Percentiles rank a stretch among this genome's conserved stretches.
Conservation (phyloP, 2,329 filamentous ascomycete genomes). For the Pseudogymnoascus sp. region DNA sequence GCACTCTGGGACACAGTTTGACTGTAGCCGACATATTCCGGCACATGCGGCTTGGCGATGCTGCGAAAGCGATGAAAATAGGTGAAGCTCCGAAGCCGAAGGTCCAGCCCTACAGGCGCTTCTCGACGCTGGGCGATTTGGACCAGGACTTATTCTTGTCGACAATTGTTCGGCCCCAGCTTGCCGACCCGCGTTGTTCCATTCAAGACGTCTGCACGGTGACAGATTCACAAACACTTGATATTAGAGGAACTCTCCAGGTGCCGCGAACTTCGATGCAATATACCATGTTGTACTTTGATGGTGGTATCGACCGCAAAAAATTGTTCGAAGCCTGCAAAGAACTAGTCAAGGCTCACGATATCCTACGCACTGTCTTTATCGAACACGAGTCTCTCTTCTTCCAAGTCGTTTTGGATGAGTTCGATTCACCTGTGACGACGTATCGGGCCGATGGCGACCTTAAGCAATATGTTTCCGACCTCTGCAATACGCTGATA, state of each 20-base stretch:
- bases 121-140: conserved; percentile 28
- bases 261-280: conserved; percentile 31
- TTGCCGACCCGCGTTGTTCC: conserved; percentile 31
- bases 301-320: conserved; percentile 22
- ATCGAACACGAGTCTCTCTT: conserved; percentile 28
- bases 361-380: conserved; percentile 34
- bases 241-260: conserved; percentile 33
- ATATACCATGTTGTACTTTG: conserved; percentile 31
- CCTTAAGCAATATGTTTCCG: conserved; percentile 27
- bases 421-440: conserved; percentile 27
- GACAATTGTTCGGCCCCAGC: conserved; percentile 29
- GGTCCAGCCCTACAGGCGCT: conserved; percentile 27
- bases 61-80: conserved; percentile 28
- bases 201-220: conserved; percentile 33
- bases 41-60: conserved; percentile 23
- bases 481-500: conserved; percentile 30
- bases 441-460: conserved; percentile 22
- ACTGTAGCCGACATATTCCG: conserved; percentile 37
- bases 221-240: conserved; percentile 33
- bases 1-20: conserved; percentile 25
- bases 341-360: conserved; percentile 25
- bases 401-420: conserved; percentile 30
- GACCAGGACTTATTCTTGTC: conserved; percentile 29
- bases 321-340: conserved; percentile 26
- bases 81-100: conserved; percentile 19